Percentiles rank a stretch among this genome's conserved stretches.
These are phyloP conservation scores for Verruconis gallopava DNA, from an alignment of 2,329 filamentous ascomycete species.

Conservation along the genomic window DNA sequence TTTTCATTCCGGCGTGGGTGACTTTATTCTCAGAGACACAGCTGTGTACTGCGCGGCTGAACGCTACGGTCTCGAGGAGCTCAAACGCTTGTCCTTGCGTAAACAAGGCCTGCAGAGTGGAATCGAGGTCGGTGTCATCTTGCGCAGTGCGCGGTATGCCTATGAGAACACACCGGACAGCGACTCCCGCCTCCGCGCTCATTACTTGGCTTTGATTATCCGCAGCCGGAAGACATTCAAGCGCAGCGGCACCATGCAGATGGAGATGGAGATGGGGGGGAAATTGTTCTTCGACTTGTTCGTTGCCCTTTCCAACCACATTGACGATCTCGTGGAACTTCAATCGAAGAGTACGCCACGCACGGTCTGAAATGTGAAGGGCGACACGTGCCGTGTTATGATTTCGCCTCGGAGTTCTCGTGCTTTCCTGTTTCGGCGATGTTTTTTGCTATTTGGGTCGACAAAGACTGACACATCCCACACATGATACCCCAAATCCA, in stretches of 20 bases:
- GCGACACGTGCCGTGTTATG: too few species aligned
- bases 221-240: slow-evolving; percentile 96
- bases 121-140: slow-evolving; percentile 82
- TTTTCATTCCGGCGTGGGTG: slow-evolving; percentile 59
- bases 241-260: slow-evolving; percentile 96
- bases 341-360: neutral
- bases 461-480: too few species aligned
- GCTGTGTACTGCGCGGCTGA: slow-evolving; percentile 90
- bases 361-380: neutral
- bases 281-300: slow-evolving; percentile 98
- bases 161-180: slow-evolving; percentile 91
- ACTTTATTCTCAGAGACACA: slow-evolving; percentile 77
- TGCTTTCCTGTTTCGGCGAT: slow-evolving; percentile 1
- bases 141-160: slow-evolving; percentile 86
- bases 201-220: slow-evolving; percentile 95
- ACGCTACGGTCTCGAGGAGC: slow-evolving; percentile 78
- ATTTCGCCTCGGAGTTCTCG: neutral
- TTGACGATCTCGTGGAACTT: slow-evolving; percentile 81
- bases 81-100: slow-evolving; percentile 80
- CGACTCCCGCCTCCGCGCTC: slow-evolving; percentile 84
- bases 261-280: slow-evolving; percentile 90
- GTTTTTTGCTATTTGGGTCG: neutral
- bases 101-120: slow-evolving; percentile 91
- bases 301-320: slow-evolving; percentile 95
- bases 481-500: neutral